Evolutionary conservation across 2,329 filamentous ascomycete genomes (phyloP).

Genomic region (Didymosphaeria variabile): DNA sequence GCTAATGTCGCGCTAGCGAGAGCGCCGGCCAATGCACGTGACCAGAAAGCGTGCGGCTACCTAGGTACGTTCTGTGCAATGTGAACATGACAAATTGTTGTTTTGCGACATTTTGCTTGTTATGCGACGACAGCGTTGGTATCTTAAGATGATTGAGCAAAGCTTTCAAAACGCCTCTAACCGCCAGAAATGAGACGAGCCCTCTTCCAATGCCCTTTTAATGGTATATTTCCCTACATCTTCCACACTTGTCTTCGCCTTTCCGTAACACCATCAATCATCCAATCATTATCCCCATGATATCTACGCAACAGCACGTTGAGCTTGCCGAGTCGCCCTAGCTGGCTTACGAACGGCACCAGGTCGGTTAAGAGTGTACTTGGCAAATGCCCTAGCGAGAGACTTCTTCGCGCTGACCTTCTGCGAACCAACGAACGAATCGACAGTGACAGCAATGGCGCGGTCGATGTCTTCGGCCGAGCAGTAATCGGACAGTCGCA

Average conservation of each 20-base stretch:
- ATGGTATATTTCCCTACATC: conserved; percentile 1
- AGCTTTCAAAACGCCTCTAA: neutral
- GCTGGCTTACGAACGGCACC: conserved; percentile 49
- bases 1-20: neutral
- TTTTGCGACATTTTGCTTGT: too few species aligned
- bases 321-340: conserved; percentile 38
- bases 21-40: neutral
- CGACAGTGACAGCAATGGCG: conserved; percentile 94
- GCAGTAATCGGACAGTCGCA: conserved; percentile 98
- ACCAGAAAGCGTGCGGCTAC: too few species aligned
- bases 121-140: neutral
- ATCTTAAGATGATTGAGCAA: neutral
- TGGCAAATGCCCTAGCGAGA: conserved; percentile 90
- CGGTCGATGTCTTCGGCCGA: conserved; percentile 90
- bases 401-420: conserved; percentile 99
- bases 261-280: conserved; percentile 10
- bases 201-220: neutral
- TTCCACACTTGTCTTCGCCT: neutral
- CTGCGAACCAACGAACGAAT: conserved; percentile 94
- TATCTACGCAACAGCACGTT: conserved; percentile 36
- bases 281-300: conserved; percentile 9
- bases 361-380: conserved; percentile 71
- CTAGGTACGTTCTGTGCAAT: too few species aligned
- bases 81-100: too few species aligned
- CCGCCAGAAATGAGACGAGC: neutral